Evolutionary conservation across 169 alveolate species (phyloP), one percentile per base, ranked within the genome.

Genomic region (Plasmodium falciparum): DNA sequence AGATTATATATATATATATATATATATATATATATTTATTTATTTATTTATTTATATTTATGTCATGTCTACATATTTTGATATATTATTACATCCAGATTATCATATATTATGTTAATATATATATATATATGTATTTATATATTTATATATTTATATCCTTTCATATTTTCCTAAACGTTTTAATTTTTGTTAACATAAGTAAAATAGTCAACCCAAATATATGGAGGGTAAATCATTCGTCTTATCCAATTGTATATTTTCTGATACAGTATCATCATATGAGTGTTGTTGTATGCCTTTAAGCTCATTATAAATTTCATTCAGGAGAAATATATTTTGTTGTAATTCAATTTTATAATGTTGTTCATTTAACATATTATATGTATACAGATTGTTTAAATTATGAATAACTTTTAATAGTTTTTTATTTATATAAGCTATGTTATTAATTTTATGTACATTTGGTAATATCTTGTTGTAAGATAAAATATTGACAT

Each of bases 281-380:
- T 13, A 78, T 29, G 22, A 29, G 15, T 78, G 70, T 52, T 78
- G 70, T 52, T 78, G 78, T 47, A 78, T 78, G 59, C 20, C 15
- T 65, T 78, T 78, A 58, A 78, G 67, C 50, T 78, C 89, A 24
- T 59, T 50, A 71, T 39, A 52, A 29, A 78, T 78, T 78, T 78
- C 89, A 66, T 66, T 56, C 56, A 78, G 24, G 33, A 56, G 72
- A 78, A 78, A 59, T 52, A 66, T 47, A 66, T 78, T 78, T 78
- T 78, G 76, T 22, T 78, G 78, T 22, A 78, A 76, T 58, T 78
- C 72, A 13, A 15, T 47, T 20, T 74, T 73, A 13, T 22, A 12
- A 43, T 78, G 78, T 12, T 43, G 49, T 7, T 65, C 71, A 78
- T 66, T 78, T 59, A 69, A 43, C 8, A 78, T 13, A 22, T 17